Percentiles rank a stretch among this genome's conserved stretches.
Conservation (phyloP, 1,284 basidiomycete species). For the Cerrena zonata region DNA sequence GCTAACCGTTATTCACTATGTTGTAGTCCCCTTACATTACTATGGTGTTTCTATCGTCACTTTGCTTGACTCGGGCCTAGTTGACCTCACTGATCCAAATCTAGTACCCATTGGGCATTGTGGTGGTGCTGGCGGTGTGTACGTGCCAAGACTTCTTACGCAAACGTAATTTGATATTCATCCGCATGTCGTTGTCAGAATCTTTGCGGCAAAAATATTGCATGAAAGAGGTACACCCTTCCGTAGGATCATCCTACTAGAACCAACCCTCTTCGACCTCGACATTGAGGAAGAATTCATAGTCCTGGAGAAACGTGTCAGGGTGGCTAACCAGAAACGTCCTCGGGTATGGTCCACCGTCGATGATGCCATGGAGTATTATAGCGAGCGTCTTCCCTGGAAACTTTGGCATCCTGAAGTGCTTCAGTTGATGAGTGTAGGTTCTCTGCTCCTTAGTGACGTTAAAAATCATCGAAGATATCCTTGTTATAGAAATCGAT, state of each 20-base stretch:
- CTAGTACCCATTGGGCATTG: background rate
- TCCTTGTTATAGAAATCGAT: background rate
- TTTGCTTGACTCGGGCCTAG: background rate
- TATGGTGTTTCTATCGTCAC: background rate
- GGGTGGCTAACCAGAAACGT: background rate
- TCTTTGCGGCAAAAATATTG: background rate
- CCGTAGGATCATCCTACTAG: background rate
- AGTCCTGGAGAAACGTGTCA: background rate
- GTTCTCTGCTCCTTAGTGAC: background rate
- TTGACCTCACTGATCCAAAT: background rate
- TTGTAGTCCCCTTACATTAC: background rate
- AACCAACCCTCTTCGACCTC: background rate
- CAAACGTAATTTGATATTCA: background rate
- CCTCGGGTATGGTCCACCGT: background rate
- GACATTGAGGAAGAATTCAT: background rate
- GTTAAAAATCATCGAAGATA: background rate
- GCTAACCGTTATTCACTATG: background rate
- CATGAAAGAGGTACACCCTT: background rate
- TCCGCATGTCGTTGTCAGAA: background rate
- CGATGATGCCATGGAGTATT: background rate
- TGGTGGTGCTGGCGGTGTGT: slow-evolving; percentile 1
- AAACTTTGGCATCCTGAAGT: background rate
- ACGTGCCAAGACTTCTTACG: background rate
- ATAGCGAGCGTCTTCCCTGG: background rate
- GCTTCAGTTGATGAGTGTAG: background rate